Conservation (phyloP, 106 monocot species). For the Dioscorea zingiberensis region DNA sequence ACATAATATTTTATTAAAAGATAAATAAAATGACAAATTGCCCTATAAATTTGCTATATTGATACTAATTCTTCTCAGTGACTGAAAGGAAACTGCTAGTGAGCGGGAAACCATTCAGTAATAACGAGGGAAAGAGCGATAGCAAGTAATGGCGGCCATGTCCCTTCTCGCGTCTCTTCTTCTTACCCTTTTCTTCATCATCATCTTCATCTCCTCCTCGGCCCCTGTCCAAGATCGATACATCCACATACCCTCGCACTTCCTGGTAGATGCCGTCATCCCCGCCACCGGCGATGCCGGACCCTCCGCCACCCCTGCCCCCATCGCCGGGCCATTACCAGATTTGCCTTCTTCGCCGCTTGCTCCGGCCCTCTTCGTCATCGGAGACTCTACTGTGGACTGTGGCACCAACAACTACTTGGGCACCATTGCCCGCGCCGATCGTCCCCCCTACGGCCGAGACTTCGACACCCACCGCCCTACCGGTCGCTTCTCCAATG, state of each 20-base stretch:
- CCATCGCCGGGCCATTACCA: conserved; percentile 7
- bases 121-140: too few species aligned
- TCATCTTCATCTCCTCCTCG: not conserved
- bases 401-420: conserved; percentile 85
- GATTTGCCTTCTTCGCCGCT: conserved; percentile 14
- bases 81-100: too few species aligned
- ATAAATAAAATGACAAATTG: too few species aligned
- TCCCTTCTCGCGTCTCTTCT: not conserved
- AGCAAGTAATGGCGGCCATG: not conserved
- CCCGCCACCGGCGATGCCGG: not conserved
- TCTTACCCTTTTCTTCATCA: conserved; percentile 8
- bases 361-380: conserved; percentile 64
- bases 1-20: too few species aligned
- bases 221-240: too few species aligned
- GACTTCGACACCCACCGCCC: conserved; percentile 75
- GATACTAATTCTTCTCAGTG: too few species aligned
- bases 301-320: not conserved
- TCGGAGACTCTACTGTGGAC: conserved; percentile 88
- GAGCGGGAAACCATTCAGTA: too few species aligned
- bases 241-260: not conserved
- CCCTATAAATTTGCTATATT: too few species aligned
- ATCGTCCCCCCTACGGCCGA: conserved; percentile 64
- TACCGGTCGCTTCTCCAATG: conserved; percentile 80
- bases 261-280: conserved; percentile 3
- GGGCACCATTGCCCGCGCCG: conserved; percentile 73